phyloP scores from a whole-genome alignment of 2,329 filamentous ascomycete species.

The Fusarium sambucinum region DNA sequence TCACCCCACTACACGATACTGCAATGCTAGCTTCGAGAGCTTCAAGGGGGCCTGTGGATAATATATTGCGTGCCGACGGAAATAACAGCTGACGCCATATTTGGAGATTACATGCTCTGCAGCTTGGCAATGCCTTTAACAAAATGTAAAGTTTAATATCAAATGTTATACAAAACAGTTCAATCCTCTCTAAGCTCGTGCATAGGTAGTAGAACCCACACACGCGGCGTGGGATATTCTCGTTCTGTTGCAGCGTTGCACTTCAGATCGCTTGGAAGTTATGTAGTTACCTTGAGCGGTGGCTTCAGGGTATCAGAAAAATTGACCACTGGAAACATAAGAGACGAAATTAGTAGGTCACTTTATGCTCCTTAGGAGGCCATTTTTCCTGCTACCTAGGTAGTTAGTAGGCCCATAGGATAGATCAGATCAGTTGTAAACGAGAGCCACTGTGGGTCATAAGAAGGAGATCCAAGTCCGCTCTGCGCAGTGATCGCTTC shows the following conservation, averaged over 20 bases:
- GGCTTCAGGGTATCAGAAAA: too few relatives aligned
- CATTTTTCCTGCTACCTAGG: too few relatives aligned
- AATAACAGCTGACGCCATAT: background rate
- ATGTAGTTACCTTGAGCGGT: background rate
- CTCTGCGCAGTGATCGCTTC: slow-evolving; percentile 9
- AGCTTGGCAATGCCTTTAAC: background rate
- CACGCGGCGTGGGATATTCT: background rate
- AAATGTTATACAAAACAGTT: background rate
- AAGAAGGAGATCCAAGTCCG: slow-evolving; percentile 29
- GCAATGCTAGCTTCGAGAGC: slow-evolving; percentile 18
- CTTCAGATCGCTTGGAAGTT: slow-evolving; percentile 12
- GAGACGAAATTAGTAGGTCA: too few relatives aligned
- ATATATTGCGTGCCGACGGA: slow-evolving; percentile 26
- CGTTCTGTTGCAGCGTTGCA: background rate
- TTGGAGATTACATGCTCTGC: background rate
- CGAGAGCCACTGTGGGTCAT: slow-evolving; percentile 12
- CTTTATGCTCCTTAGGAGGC: too few relatives aligned
- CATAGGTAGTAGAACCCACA: background rate
- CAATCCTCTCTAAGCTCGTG: background rate
- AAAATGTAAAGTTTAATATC: background rate
- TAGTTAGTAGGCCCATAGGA: too few relatives aligned
- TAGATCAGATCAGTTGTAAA: slow-evolving; percentile 20
- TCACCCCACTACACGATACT: slow-evolving; percentile 32
- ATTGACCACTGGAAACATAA: too few relatives aligned
- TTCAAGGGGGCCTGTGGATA: slow-evolving; percentile 4